Evolutionary conservation across 2,329 filamentous ascomycete species (phyloP).

Genomic region (Sphaceloma murrayae): DNA sequence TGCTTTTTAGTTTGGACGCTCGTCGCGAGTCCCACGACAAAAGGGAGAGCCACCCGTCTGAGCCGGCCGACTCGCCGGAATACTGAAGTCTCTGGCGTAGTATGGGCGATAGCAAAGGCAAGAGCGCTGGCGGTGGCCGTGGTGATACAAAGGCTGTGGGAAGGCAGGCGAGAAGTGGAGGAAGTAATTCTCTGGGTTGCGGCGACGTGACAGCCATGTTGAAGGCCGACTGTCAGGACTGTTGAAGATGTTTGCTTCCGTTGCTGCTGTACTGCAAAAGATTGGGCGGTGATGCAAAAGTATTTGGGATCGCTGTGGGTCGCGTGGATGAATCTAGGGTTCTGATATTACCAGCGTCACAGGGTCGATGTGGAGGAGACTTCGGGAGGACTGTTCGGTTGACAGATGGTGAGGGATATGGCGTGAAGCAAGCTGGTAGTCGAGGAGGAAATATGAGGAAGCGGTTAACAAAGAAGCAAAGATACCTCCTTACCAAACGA

Average conservation of each 20-base stretch:
- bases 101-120: slow-evolving; percentile 53
- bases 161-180: slow-evolving; percentile 54
- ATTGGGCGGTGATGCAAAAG: too few relatives aligned
- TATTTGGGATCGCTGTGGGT: too few relatives aligned
- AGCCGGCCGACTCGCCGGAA: slow-evolving; percentile 35
- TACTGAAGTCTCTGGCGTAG: slow-evolving; percentile 54
- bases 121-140: slow-evolving; percentile 49
- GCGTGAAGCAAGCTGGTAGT: neutral
- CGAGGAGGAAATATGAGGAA: neutral
- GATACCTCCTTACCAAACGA: neutral
- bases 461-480: neutral
- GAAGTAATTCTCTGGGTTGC: slow-evolving; percentile 47
- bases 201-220: slow-evolving; percentile 50
- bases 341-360: too few relatives aligned
- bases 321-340: too few relatives aligned
- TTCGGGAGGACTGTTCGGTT: too few relatives aligned
- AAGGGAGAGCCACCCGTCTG: slow-evolving; percentile 56
- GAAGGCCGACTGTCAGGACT: neutral
- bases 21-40: slow-evolving; percentile 57
- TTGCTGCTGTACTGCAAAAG: neutral
- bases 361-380: too few relatives aligned
- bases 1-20: slow-evolving; percentile 49
- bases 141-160: slow-evolving; percentile 51
- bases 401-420: too few relatives aligned
- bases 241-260: neutral